Base-by-base conservation (phyloP, 2,329 filamentous ascomycete species). In the Ophiosphaerella korrae region DNA sequence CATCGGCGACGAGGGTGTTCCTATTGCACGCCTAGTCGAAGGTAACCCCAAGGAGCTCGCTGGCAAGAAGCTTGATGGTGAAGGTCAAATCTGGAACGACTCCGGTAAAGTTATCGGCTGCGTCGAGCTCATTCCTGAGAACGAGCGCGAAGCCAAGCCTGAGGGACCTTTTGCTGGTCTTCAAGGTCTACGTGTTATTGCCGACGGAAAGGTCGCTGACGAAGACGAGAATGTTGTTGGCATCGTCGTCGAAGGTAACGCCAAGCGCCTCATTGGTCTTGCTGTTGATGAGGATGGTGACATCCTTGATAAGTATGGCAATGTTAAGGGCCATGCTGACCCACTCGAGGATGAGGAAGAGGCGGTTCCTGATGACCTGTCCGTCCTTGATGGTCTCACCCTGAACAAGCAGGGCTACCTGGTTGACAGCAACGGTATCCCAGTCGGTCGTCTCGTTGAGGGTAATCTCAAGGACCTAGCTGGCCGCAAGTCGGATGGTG, bases 41-140 rank as follows among this genome's bases (percentile, higher is more conserved):
- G 88, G 88, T 12, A 83, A 87, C 53, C 66, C 83, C 32, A 82
- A 83, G 71, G 80, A 82, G 46, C 80, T 90, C 36, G 74, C 84
- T 8, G 88, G 88, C 24, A 84, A 83, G 64, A 87, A 88, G 82
- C 85, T 86, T 63, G 86, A 90, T 69, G 88, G 85, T 71, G 76
- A 89, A 26, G 88, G 88, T 32, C 84, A 88, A 64, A 82, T 90
- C 58, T 84, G 86, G 75, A 88, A 87, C 66, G 88, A 90, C 68
- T 82, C 80, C n/a, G 88, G 88, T 39, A 84, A 88, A 50, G 77
- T 89, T 40, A 81, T 90, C 51, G 88, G 88, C 53, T 82, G 80
- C 49, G 85, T 84, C 39, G 86, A 90, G 64, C 76, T 89, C 24
- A 84, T 90, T 32, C 79, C 87, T 18, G 84, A 87, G 63, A 81